Evolutionary conservation across 257 asterid genomes (phyloP), one percentile per base, ranked within the genome.

Genomic region (Handroanthus guayacan): DNA sequence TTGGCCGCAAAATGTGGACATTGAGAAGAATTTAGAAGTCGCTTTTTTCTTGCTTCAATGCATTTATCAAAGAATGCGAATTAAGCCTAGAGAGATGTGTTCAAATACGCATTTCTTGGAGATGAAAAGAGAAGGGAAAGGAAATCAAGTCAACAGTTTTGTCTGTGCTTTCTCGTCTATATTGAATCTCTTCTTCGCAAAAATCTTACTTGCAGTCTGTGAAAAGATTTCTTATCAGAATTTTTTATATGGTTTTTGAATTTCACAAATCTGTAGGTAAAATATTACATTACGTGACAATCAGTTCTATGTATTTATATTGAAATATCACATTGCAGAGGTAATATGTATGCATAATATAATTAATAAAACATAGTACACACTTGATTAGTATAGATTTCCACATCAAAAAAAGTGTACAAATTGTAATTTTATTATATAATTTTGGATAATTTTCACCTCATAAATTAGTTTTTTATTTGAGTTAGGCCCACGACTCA

Each of bases 121-220:
- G 31, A 34, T 5, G 11, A 41, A 54, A 16, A 71, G 41, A 9
- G 10, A 55, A 39, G 37, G 39, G 39, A 8, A 55, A 54, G 54
- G 25, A 37, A 10, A 56, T 6, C 3, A 5, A 39, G n/a, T 3
- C 31, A 17, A 16, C 17, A 2, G n/a, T 1, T 25, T 25, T 25
- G 31, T 25, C 31, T 25, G 1, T 38, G 25, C 56, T 41, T 3
- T 6, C 52, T 39, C 4, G 1, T 25, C 31, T 25, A 25, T 25
- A 25, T 37, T 4, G 9, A 69, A 52, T 71, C 43, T 43, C 34
- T 44, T 18, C 13, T 41, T 43, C 34, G 25, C 8, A 39, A 6
- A 44, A 71, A 72, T 58, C 61, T 60, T 44, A 60, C 61, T 36
- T 62, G n/a, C 54, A 34, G 48, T 39, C 79, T 75, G 66, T 39